Base-by-base conservation (phyloP, 441 rosid genomes). In the Rhodomyrtus psidioides region DNA sequence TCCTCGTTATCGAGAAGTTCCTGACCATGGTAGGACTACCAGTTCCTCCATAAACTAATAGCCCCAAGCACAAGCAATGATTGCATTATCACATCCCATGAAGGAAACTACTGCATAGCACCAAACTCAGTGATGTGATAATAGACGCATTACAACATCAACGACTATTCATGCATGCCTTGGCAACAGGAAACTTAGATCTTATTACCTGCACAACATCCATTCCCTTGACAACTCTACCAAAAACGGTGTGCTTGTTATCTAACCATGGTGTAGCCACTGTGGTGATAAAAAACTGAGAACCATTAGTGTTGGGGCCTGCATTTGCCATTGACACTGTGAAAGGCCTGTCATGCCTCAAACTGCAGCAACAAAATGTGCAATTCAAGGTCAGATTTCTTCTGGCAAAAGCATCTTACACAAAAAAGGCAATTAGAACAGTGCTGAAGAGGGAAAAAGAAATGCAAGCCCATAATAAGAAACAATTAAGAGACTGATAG, bases 231-330 rank as follows among this genome's bases (percentile, higher is more conserved):
- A 89, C 91, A 57, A 95, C 98, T 93, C 97, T 93, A 85, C 99
- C 99, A 84, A 96, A 97, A 83, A 97, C 99, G 1, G 98, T 95
- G 89, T 97, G 98, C 92, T 96, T 97, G 89, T 95, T 96, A 92
- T 96, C 99, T 90, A 95, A 92, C 99, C 99, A 97, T 19, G 99
- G 97, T 34, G 99, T 97, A 53, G 98, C 99, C 85, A 95, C 99
- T 10, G 99, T 95, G 84, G 99, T 96, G 89, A 97, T 93, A 84
- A 97, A 97, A 91, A 97, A 94, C 90, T 96, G 98, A 2, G 99
- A 96, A 82, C 99, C 99, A 84, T 96, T 97, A 56, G 98, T 92
- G 91, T 95, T 97, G 84, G 93, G 95, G 82, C 99, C 98, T 23
- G 98, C 99, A 89, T 96, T 97, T 85, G 99, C 99, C 99, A 96